Conservation (phyloP, 2,329 filamentous ascomycete species). For the Ceratocystis diversiconidia region DNA sequence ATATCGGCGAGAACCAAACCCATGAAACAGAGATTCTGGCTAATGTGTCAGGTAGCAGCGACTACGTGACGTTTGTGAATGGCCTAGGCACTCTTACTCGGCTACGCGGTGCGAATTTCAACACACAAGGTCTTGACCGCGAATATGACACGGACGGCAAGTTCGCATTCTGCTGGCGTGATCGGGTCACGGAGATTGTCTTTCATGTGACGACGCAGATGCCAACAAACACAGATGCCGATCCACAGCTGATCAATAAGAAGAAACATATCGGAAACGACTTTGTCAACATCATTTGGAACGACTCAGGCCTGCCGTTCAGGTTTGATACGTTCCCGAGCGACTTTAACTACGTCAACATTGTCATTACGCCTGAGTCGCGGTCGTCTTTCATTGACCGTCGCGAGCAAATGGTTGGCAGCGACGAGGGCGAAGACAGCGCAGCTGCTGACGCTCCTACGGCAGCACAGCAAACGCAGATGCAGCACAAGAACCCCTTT, state of each 20-base stretch:
- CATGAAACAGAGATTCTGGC: slow-evolving; percentile 71
- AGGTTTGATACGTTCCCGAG: slow-evolving; percentile 84
- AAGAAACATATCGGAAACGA: slow-evolving; percentile 96
- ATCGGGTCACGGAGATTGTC: slow-evolving; percentile 85
- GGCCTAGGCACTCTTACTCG: slow-evolving; percentile 69
- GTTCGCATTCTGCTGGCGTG: slow-evolving; percentile 86
- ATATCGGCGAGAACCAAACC: slow-evolving; percentile 76
- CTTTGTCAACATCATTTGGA: slow-evolving; percentile 96
- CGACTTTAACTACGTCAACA: slow-evolving; percentile 93
- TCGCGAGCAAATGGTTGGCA: slow-evolving; percentile 28
- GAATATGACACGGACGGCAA: slow-evolving; percentile 67
- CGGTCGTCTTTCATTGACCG: slow-evolving; percentile 59
- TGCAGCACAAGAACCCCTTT: slow-evolving; percentile 38
- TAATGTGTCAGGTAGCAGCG: slow-evolving; percentile 72
- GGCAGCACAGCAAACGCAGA: neutral
- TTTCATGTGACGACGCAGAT: slow-evolving; percentile 97
- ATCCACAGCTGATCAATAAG: slow-evolving; percentile 66
- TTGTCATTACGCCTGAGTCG: slow-evolving; percentile 83
- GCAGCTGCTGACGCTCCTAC: neutral
- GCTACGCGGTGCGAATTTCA: slow-evolving; percentile 72
- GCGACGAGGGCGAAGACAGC: neutral
- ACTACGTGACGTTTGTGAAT: slow-evolving; percentile 75
- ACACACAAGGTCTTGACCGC: slow-evolving; percentile 80
- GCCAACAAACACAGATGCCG: slow-evolving; percentile 70
- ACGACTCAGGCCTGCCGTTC: slow-evolving; percentile 84